Evolutionary conservation across 108 stramenopile genomes (phyloP), one percentile per base, ranked within the genome.

Genomic region (Nitzschia inconspicua): DNA sequence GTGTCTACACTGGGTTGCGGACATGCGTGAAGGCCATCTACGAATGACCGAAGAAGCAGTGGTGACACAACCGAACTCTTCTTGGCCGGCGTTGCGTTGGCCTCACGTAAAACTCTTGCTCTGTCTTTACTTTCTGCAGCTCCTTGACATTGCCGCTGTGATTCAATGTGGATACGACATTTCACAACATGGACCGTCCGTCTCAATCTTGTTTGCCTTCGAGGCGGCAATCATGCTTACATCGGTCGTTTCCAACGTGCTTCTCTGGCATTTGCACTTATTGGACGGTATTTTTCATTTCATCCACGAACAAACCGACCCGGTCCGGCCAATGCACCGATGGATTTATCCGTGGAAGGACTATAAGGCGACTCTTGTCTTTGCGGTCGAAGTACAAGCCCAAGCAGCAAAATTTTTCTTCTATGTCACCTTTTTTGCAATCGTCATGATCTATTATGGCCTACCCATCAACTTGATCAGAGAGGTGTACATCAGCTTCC

Each of bases 401-500:
- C 93, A 97, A 65, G 84, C 86, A 25, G 75, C 93, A 44, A 91
- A 88, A 63, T 97, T 99, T 57, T 30, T 94, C n/a, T 94, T 96
- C 61, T 96, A 98, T 68, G 25, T 96, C 3, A 77, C 83, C 7
- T 98, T 98, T 67, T 99, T 99, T 70, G 77, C 80, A 32, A 90
- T 96, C 36, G 89, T 99, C 26, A 92, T 97, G 68, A 86, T 88
- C 23, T 91, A 91, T 44, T 96, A 98, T 59, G 97, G 96, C 4
- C 59, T 97, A 47, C 99, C 98, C 7, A 84, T 99, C 57, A 96
- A 98, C 72, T 78, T 99, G 22, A 86, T 98, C 68, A 85, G 97
- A 22, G 97, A 98, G 46, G 77, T 97, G 16, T 94, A 86, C 75
- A 67, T 91, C 31, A 79, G 83, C 46, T 96, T 93, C 68, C 70